Evolutionary conservation across 257 asterid genomes (phyloP).

Genomic region (Fraxinus excelsior): DNA sequence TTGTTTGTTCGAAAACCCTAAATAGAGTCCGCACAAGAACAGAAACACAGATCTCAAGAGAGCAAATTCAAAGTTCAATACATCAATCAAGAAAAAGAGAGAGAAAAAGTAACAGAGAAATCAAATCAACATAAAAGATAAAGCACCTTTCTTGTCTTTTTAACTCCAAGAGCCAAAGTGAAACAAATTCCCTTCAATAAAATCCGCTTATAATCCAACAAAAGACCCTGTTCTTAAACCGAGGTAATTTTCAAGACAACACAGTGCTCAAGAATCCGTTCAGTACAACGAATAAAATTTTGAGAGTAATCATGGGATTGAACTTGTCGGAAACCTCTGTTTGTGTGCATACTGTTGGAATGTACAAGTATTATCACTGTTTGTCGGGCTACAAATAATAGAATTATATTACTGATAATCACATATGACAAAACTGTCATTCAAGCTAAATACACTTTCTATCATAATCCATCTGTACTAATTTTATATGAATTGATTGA

Average conservation of each 20-base stretch:
- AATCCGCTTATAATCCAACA: conserved; percentile 25
- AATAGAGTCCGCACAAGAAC: neutral
- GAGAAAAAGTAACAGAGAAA: neutral
- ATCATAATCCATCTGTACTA: neutral
- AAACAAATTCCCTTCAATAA: neutral
- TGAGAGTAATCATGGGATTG: conserved; percentile 22
- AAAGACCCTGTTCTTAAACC: conserved; percentile 27
- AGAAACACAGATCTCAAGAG: neutral
- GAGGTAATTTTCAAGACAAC: conserved; percentile 10
- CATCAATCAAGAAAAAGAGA: neutral
- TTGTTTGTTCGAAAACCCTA: neutral
- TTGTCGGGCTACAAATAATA: neutral
- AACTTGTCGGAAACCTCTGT: conserved; percentile 28
- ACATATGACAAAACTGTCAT: neutral
- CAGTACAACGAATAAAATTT: conserved; percentile 38
- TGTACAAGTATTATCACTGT: neutral
- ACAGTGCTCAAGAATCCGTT: conserved; percentile 20
- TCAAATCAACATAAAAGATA: neutral
- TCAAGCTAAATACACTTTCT: neutral
- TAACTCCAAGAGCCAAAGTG: neutral
- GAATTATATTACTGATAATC: neutral
- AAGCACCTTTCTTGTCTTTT: neutral
- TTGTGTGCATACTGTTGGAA: neutral
- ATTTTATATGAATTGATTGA: neutral
- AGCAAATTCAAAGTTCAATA: neutral